phyloP scores from a whole-genome alignment of 306 rosid genomes.

The Prunus mira region DNA sequence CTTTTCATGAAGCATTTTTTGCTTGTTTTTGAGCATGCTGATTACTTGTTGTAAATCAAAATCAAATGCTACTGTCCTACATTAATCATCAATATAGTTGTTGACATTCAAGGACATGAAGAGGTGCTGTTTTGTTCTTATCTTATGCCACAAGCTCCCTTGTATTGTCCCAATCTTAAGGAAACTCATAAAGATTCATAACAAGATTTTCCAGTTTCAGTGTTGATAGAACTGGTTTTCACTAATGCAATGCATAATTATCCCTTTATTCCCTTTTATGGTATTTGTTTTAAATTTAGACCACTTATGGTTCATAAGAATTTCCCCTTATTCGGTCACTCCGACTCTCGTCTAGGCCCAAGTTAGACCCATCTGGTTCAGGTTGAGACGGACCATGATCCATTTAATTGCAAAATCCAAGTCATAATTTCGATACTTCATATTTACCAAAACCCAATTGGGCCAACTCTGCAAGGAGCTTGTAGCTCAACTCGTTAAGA shows the following conservation, averaged over 20 bases:
- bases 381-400: background rate
- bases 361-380: background rate
- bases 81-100: background rate
- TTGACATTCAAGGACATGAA: background rate
- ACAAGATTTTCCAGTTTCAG: no score
- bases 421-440: background rate
- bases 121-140: background rate
- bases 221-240: no score
- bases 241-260: no score
- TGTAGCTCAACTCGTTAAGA: no score
- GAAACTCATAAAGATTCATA: no score
- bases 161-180: no score
- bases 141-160: background rate
- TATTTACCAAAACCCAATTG: background rate
- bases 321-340: background rate
- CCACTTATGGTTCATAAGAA: background rate
- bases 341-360: background rate
- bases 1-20: slow-evolving; percentile 3
- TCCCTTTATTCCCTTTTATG: no score
- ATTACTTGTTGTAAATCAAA: background rate
- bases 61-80: background rate
- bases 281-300: no score
- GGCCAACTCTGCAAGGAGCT: background rate
- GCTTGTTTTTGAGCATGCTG: slow-evolving; percentile 1
- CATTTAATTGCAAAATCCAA: background rate